These are phyloP conservation scores for Globisporangium acanthophoron DNA, from an alignment of 352 stramenopile genomes.

Conservation along the genomic window DNA sequence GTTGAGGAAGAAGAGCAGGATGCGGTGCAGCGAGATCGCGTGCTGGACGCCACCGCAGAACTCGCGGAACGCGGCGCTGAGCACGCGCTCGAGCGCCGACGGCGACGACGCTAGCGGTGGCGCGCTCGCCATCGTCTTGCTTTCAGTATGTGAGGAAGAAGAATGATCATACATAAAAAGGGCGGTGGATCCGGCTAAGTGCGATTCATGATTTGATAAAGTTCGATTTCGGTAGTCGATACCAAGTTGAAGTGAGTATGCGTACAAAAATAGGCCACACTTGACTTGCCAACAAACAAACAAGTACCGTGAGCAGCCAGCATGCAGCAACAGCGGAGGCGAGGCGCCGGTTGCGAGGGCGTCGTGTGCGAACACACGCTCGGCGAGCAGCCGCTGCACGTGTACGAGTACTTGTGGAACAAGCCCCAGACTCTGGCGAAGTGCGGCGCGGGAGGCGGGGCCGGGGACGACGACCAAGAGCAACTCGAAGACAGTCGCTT, in stretches of 20 bases:
- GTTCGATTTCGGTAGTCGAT: not conserved
- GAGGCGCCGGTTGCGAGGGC: constrained; percentile 46
- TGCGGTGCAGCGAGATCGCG: constrained; percentile 80
- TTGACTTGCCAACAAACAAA: not conserved
- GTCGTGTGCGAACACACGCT: constrained; percentile 63
- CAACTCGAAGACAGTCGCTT: constrained; percentile 14
- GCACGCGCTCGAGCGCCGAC: constrained; percentile 32
- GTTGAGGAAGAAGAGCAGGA: constrained; percentile 83
- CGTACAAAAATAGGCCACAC: not conserved
- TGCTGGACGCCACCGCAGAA: constrained; percentile 85
- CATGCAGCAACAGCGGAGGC: constrained; percentile 15
- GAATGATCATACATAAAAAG: not conserved
- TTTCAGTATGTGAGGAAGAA: not conserved
- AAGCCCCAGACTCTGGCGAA: constrained; percentile 17
- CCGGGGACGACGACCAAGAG: not conserved
- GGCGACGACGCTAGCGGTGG: constrained; percentile 3
- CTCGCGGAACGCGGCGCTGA: constrained; percentile 66
- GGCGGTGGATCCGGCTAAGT: not conserved
- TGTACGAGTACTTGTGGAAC: constrained; percentile 56
- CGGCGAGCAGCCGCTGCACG: constrained; percentile 50
- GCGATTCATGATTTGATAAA: not conserved
- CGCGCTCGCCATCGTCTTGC: not conserved
- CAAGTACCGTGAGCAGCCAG: no score
- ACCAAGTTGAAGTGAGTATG: not conserved
- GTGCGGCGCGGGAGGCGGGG: not conserved